phyloP scores from a whole-genome alignment of 2,329 filamentous ascomycete species.

The Alternaria viburni region DNA sequence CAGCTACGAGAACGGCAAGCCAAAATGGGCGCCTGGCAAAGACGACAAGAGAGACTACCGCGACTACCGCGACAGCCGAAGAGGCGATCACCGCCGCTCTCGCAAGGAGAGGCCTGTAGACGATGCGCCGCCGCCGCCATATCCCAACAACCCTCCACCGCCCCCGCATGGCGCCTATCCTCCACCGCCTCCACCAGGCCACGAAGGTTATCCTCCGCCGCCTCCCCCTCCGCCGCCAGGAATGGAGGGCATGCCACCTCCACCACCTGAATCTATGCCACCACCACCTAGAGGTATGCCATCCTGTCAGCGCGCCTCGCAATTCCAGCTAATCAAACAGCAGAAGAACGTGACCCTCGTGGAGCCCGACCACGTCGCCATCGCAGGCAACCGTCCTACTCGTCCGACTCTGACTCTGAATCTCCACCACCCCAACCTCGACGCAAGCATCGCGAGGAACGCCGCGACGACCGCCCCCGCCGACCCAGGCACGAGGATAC shows the following conservation, averaged over 20 bases:
- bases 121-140: slow-evolving; percentile 25
- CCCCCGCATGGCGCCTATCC: slow-evolving; percentile 5
- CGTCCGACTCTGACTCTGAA: slow-evolving; percentile 24
- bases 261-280: neutral
- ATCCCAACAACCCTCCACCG: slow-evolving; percentile 6
- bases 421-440: slow-evolving; percentile 30
- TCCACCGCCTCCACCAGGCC: slow-evolving; percentile 14
- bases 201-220: neutral
- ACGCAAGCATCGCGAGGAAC: slow-evolving; percentile 27
- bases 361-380: slow-evolving; percentile 19
- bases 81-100: slow-evolving; percentile 25
- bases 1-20: slow-evolving; percentile 37
- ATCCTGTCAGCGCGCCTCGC: neutral
- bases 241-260: neutral
- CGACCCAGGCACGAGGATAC: slow-evolving; percentile 21
- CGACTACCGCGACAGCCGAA: slow-evolving; percentile 29
- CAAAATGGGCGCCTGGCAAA: slow-evolving; percentile 30
- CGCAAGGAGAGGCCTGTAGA: slow-evolving; percentile 19
- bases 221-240: neutral
- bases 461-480: slow-evolving; percentile 28
- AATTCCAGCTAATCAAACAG: neutral
- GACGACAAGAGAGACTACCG: slow-evolving; percentile 30
- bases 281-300: slow-evolving; percentile 14
- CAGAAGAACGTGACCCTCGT: slow-evolving; percentile 7
- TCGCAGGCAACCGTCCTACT: slow-evolving; percentile 24